Base-by-base conservation (phyloP, 129 eudicot genomes). In the Flaveria brownii region DNA sequence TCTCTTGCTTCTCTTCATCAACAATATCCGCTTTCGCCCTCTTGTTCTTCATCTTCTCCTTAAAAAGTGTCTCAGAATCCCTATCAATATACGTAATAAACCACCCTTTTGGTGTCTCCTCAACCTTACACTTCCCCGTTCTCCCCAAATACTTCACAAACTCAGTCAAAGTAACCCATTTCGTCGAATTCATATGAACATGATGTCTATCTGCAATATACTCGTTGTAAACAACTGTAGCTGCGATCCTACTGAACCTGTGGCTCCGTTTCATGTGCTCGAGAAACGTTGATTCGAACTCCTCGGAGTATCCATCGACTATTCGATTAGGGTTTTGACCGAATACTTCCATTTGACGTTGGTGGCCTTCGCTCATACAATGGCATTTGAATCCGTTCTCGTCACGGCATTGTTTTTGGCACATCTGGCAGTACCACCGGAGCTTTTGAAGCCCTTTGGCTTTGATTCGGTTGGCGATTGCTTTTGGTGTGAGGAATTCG, bases 381-480 rank as follows among this genome's bases (percentile, higher is more conserved):
- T 91, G 97, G 82, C 97, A 94, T 60, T 94, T 94, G 74, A 93
- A 93, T 2, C 97, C 98, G 68, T 93, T 90, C 73, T 90, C 98
- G 41, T 93, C 98, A 4, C 97, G 88, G 69, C 98, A 93, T 85
- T 90, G 98, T 46, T 93, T 93, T 65, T 93, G 96, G 71, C 98
- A 93, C 97, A 93, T 93, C 75, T 93, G 98, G 72, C 98, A 93
- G 23, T 93, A 93, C 98, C 98, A 90, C 63, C 97, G 90, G 6
- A 93, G 88, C 42, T 93, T 93, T 79, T 93, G 97, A 17, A 93
- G 84, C 1, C 98, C 98, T 73, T 93, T 93, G 0, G 98, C 89
- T 73, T 93, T 93, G 82, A 93, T 93, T 78, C 98, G 84, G 36
- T 93, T 93, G 0, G 97, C 97, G 17, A 93, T 93, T 16, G 98